Conservation (phyloP, 345 rosid genomes). For the Pistacia integerrima region DNA sequence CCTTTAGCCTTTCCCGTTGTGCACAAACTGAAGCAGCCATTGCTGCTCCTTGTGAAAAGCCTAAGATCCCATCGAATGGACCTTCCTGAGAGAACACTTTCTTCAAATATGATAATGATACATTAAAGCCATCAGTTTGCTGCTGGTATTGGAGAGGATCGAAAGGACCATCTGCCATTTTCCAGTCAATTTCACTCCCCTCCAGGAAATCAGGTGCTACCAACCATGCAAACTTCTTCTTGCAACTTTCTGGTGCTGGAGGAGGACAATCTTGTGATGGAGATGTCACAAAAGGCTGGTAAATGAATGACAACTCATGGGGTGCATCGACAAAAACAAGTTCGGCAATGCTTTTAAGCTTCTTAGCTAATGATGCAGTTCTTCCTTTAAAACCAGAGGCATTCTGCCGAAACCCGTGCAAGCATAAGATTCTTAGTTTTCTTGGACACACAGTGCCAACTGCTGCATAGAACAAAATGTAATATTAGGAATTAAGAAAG, state of each 20-base stretch:
- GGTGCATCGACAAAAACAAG: slow-evolving; percentile 83
- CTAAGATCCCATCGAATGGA: slow-evolving; percentile 92
- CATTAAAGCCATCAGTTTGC: slow-evolving; percentile 75
- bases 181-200: slow-evolving; percentile 52
- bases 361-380: slow-evolving; percentile 90
- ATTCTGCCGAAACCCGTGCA: slow-evolving; percentile 96
- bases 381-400: slow-evolving; percentile 92
- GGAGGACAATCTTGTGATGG: slow-evolving; percentile 35
- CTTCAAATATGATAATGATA: slow-evolving; percentile 58
- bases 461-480: slow-evolving; percentile 20
- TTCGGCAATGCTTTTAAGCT: slow-evolving; percentile 78
- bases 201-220: slow-evolving; percentile 51
- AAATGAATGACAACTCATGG: slow-evolving; percentile 76
- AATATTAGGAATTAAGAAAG: neutral
- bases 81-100: slow-evolving; percentile 53
- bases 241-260: slow-evolving; percentile 55
- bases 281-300: slow-evolving; percentile 45
- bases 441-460: slow-evolving; percentile 37
- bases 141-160: slow-evolving; percentile 81
- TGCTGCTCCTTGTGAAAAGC: slow-evolving; percentile 97
- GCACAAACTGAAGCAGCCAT: slow-evolving; percentile 76
- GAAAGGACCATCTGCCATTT: slow-evolving; percentile 55
- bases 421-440: slow-evolving; percentile 83
- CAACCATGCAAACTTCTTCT: slow-evolving; percentile 85
- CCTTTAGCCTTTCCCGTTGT: slow-evolving; percentile 35